Percentiles rank a stretch among this genome's conserved stretches.
These are phyloP conservation scores for Fusarium sp. DNA, from an alignment of 2,329 filamentous ascomycete genomes.

Conservation along the genomic window DNA sequence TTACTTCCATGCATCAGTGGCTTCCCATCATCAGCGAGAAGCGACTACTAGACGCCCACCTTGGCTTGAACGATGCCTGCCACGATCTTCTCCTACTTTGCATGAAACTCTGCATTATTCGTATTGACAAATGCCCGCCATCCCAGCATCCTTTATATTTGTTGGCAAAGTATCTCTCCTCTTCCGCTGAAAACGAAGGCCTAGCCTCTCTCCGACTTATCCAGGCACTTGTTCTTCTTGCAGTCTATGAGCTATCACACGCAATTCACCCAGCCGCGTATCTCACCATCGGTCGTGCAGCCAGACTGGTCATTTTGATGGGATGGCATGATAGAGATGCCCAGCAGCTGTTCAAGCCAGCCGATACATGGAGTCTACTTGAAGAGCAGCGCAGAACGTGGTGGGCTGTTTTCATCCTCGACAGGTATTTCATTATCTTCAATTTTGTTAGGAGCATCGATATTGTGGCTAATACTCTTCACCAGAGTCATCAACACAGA, in stretches of 20 bases:
- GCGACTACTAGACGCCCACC: neutral
- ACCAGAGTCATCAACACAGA: slow-evolving; percentile 23
- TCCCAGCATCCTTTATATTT: slow-evolving; percentile 18
- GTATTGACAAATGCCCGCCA: neutral
- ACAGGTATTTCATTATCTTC: slow-evolving; percentile 16
- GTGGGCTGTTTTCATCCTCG: slow-evolving; percentile 38
- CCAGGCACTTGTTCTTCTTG: slow-evolving; percentile 27
- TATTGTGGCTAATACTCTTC: neutral
- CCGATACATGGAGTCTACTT: slow-evolving; percentile 30
- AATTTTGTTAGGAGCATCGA: neutral
- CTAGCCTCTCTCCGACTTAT: slow-evolving; percentile 28
- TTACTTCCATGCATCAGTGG: slow-evolving; percentile 28
- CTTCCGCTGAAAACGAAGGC: slow-evolving; percentile 14
- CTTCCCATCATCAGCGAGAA: slow-evolving; percentile 36
- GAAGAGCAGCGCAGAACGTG: slow-evolving; percentile 37
- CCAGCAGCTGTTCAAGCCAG: slow-evolving; percentile 21
- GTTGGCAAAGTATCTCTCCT: slow-evolving; percentile 18
- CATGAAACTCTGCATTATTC: slow-evolving; percentile 30
- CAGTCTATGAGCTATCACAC: slow-evolving; percentile 27
- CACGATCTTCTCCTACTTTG: slow-evolving; percentile 27
- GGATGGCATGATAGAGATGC: slow-evolving; percentile 21
- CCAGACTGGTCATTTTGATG: slow-evolving; percentile 29
- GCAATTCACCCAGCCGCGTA: slow-evolving; percentile 35
- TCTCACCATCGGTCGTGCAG: slow-evolving; percentile 32
- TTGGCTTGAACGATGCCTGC: neutral